These are phyloP conservation scores for Cicer judaicum DNA, from an alignment of 306 rosid species.

Conservation along the genomic window DNA sequence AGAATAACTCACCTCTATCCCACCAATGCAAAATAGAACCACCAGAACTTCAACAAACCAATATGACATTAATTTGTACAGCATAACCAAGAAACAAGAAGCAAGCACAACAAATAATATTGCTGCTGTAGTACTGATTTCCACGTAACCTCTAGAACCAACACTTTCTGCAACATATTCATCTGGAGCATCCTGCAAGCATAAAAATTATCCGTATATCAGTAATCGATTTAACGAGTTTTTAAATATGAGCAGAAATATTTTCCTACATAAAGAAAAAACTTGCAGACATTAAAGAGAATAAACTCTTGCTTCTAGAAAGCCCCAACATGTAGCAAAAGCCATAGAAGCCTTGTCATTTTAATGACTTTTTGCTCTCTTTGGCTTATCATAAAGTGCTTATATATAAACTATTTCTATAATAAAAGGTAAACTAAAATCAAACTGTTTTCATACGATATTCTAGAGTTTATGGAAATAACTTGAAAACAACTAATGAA, in stretches of 20 bases:
- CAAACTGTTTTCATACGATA: too few species aligned
- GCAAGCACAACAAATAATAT: conserved; percentile 87
- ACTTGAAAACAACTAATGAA: too few species aligned
- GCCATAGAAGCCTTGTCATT: conserved; percentile 11
- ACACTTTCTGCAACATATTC: conserved; percentile 60
- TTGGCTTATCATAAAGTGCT: too few species aligned
- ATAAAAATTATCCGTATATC: conserved; percentile 35
- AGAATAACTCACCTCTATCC: conserved; percentile 75
- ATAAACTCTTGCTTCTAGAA: conserved; percentile 8
- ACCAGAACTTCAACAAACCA: conserved; percentile 92
- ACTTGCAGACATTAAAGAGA: conserved; percentile 10
- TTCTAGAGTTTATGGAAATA: too few species aligned
- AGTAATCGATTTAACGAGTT: conserved; percentile 29
- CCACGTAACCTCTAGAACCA: conserved; percentile 76
- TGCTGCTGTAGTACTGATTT: conserved; percentile 83
- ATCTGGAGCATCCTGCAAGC: conserved; percentile 82
- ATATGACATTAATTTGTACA: conserved; percentile 88
- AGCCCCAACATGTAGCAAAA: conserved; percentile 8
- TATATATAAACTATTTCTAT: too few species aligned
- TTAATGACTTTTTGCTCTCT: not conserved
- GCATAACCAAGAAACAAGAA: conserved; percentile 92
- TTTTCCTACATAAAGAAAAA: conserved; percentile 7
- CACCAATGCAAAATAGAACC: conserved; percentile 94
- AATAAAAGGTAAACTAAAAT: too few species aligned
- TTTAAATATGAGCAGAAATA: conserved; percentile 32